phyloP scores from a whole-genome alignment of 768 basidiomycete genomes.

The Pholiota microspora region DNA sequence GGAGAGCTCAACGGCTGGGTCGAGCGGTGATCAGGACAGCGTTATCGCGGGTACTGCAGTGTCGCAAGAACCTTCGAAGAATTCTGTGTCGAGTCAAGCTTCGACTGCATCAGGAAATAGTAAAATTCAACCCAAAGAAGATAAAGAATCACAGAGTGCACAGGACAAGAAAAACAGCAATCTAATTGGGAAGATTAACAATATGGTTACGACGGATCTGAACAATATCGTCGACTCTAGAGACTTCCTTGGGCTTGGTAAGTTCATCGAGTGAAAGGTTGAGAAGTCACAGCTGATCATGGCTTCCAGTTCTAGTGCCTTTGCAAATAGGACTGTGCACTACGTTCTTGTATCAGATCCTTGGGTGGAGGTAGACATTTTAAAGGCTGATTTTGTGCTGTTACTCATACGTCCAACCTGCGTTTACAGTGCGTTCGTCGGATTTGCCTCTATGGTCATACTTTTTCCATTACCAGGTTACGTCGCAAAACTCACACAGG shows the following conservation, averaged over 20 bases:
- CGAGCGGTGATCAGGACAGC: background rate
- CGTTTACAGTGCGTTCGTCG: slow-evolving; percentile 48
- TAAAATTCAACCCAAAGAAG: slow-evolving; percentile 3
- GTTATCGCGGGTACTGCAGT: background rate
- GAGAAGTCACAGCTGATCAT: background rate
- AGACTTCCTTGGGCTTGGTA: slow-evolving; percentile 31
- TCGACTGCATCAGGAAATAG: background rate
- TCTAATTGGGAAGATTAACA: slow-evolving; percentile 75
- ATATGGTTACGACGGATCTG: slow-evolving; percentile 67
- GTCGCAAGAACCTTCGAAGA: background rate
- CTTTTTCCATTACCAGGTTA: slow-evolving; percentile 59
- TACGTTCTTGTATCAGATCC: slow-evolving; percentile 40
- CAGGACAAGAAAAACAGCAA: slow-evolving; percentile 32
- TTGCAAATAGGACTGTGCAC: slow-evolving; percentile 38
- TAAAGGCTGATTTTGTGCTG: background rate
- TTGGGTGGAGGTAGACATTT: slow-evolving; percentile 41
- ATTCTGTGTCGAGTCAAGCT: background rate
- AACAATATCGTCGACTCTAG: slow-evolving; percentile 32
- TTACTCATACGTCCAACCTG: background rate
- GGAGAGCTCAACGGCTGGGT: slow-evolving; percentile 1
- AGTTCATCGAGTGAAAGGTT: background rate
- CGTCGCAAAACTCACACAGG: slow-evolving; percentile 46
- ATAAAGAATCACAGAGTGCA: background rate
- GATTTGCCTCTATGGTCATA: slow-evolving; percentile 49
- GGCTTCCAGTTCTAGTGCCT: slow-evolving; percentile 33